phyloP scores from a whole-genome alignment of 1,284 basidiomycete genomes.

The Ustilago cynodontis region DNA sequence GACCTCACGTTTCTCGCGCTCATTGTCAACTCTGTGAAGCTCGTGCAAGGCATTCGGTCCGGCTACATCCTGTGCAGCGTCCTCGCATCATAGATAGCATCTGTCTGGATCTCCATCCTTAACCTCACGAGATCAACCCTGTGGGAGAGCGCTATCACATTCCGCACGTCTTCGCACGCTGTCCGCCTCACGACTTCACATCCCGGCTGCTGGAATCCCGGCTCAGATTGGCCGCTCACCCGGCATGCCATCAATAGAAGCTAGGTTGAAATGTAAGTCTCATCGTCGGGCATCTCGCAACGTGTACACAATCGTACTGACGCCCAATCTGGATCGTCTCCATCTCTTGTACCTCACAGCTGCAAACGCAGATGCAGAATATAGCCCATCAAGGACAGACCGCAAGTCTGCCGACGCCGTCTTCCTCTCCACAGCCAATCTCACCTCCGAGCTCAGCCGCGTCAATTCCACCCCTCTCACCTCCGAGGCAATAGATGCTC shows the following conservation, averaged over 20 bases:
- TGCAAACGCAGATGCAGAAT: conserved; percentile 29
- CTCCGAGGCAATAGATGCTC: conserved; percentile 27
- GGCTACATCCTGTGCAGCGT: too few species aligned
- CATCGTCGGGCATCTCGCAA: neutral
- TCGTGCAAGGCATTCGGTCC: too few species aligned
- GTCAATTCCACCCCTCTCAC: conserved; percentile 49
- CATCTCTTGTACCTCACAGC: conserved; percentile 14
- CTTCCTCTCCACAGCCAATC: conserved; percentile 34
- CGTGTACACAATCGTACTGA: neutral
- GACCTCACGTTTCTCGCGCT: too few species aligned
- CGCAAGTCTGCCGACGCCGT: conserved; percentile 49
- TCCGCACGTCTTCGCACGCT: neutral
- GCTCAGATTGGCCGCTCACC: neutral
- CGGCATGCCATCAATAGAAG: conserved; percentile 43
- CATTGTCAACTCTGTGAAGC: too few species aligned
- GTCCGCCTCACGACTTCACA: neutral
- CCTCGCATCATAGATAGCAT: too few species aligned
- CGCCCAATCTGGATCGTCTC: neutral
- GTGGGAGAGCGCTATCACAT: neutral
- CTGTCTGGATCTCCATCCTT: neutral
- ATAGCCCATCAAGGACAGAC: conserved; percentile 19
- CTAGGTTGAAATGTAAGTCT: conserved; percentile 40
- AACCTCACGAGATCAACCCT: neutral
- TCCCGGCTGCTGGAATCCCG: neutral
- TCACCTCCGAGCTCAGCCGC: conserved; percentile 39